A percentile compares a stretch with the other conserved stretches of the same genome.
Evolutionary conservation across 352 stramenopile genomes (phyloP).

Genomic region (Aphanomyces cochlioides): DNA sequence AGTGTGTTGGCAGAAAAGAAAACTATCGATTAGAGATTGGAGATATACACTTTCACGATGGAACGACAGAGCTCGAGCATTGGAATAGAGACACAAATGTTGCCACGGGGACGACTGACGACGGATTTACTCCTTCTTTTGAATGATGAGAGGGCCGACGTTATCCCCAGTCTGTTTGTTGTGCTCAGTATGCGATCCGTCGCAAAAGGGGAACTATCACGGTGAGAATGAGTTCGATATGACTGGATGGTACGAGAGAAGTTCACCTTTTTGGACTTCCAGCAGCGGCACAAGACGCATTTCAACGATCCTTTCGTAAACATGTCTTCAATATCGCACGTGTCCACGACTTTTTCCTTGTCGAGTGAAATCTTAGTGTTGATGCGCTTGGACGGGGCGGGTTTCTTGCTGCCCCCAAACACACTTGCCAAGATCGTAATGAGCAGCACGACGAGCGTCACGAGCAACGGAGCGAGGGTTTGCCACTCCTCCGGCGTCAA

Average conservation of each 20-base stretch:
- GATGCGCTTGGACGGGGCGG: conserved; percentile 41
- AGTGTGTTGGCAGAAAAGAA: no score
- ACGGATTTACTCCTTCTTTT: conserved; percentile 43
- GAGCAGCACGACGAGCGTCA: conserved; percentile 69
- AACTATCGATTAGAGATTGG: no score
- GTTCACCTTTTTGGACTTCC: conserved; percentile 81
- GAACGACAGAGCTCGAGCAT: background rate
- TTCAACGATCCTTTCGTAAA: conserved; percentile 72
- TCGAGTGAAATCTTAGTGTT: conserved; percentile 67
- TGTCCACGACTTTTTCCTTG: conserved; percentile 78
- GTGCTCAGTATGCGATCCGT: conserved; percentile 77
- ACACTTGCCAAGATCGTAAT: conserved; percentile 54
- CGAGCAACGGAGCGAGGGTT: conserved; percentile 75
- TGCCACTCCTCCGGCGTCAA: conserved; percentile 76
- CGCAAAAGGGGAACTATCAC: conserved; percentile 68
- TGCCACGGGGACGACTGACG: no score
- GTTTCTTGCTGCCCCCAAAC: conserved; percentile 46
- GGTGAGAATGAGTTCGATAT: background rate
- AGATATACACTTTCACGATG: background rate
- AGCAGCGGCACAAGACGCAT: conserved; percentile 78
- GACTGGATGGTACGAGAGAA: background rate
- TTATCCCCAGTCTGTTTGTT: conserved; percentile 87
- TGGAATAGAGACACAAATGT: no score
- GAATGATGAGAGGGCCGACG: conserved; percentile 67
- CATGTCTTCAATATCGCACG: conserved; percentile 77